Conservation (phyloP, 2,329 filamentous ascomycete genomes). For the Alternaria alternata region DNA sequence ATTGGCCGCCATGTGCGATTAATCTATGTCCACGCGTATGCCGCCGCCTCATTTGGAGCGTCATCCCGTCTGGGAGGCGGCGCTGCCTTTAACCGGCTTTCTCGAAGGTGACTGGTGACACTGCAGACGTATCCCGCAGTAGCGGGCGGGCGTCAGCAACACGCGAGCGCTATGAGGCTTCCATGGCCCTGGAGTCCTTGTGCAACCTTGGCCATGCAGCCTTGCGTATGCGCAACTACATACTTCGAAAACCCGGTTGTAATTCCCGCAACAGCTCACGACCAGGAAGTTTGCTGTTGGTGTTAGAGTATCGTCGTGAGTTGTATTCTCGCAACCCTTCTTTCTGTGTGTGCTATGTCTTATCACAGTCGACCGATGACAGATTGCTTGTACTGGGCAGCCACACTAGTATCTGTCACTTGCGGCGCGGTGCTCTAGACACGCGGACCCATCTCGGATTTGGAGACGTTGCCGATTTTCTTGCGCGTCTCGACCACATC, state of each 20-base stretch:
- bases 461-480: slow-evolving; percentile 5
- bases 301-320: neutral
- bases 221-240: slow-evolving; percentile 19
- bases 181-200: slow-evolving; percentile 21
- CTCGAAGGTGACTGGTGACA: slow-evolving; percentile 13
- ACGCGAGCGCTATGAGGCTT: slow-evolving; percentile 16
- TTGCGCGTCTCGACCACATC: slow-evolving; percentile 9
- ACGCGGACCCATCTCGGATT: slow-evolving; percentile 5
- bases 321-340: neutral
- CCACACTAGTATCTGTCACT: slow-evolving; percentile 6
- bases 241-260: slow-evolving; percentile 5
- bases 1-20: slow-evolving; percentile 4
- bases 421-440: slow-evolving; percentile 13
- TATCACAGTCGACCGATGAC: neutral
- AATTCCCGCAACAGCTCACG: slow-evolving; percentile 1
- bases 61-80: slow-evolving; percentile 4
- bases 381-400: slow-evolving; percentile 4
- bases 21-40: slow-evolving; percentile 3
- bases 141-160: neutral
- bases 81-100: slow-evolving; percentile 14
- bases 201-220: slow-evolving; percentile 21
- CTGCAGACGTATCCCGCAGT: slow-evolving; percentile 9
- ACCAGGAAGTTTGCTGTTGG: slow-evolving; percentile 1
- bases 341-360: neutral
- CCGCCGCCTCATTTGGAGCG: slow-evolving; percentile 4